phyloP scores from a whole-genome alignment of 257 asterid species.

The Echites panduratus region DNA sequence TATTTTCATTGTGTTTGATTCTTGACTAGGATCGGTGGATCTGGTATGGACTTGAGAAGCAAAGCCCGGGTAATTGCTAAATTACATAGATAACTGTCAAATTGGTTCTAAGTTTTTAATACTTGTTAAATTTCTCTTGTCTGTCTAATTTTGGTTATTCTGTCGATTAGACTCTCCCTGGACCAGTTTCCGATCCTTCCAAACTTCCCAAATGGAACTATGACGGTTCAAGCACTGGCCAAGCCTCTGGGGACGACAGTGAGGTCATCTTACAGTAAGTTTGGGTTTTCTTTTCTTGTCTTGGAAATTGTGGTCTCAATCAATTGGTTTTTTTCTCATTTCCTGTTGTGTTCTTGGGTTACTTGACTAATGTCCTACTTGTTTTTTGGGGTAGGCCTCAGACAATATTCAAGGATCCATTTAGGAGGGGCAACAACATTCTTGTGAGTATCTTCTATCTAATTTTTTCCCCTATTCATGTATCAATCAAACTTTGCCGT shows the following conservation, averaged over 20 bases:
- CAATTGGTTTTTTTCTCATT: neutral
- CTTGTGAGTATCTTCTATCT: slow-evolving; percentile 39
- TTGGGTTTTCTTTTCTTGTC: neutral
- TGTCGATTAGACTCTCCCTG: slow-evolving; percentile 57
- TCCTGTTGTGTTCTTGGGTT: neutral
- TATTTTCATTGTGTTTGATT: slow-evolving; percentile 2
- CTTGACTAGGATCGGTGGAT: slow-evolving; percentile 82
- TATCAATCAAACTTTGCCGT: neutral
- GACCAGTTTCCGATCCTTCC: slow-evolving; percentile 58
- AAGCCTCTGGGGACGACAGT: slow-evolving; percentile 95
- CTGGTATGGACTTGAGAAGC: slow-evolving; percentile 95
- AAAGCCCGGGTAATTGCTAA: slow-evolving; percentile 63
- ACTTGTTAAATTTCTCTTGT: neutral
- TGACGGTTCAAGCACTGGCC: slow-evolving; percentile 95
- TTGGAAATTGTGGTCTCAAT: neutral
- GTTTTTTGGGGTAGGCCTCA: slow-evolving; percentile 50
- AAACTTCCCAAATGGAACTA: slow-evolving; percentile 94
- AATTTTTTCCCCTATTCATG: neutral
- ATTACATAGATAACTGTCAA: neutral
- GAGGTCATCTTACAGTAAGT: slow-evolving; percentile 89
- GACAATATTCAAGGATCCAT: slow-evolving; percentile 87
- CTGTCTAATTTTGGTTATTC: neutral
- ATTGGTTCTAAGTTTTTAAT: too few species aligned
- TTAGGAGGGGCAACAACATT: slow-evolving; percentile 85
- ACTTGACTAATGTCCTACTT: neutral